Evolutionary conservation across 2,329 filamentous ascomycete genomes (phyloP).

Genomic region (Penicillium crustosum): DNA sequence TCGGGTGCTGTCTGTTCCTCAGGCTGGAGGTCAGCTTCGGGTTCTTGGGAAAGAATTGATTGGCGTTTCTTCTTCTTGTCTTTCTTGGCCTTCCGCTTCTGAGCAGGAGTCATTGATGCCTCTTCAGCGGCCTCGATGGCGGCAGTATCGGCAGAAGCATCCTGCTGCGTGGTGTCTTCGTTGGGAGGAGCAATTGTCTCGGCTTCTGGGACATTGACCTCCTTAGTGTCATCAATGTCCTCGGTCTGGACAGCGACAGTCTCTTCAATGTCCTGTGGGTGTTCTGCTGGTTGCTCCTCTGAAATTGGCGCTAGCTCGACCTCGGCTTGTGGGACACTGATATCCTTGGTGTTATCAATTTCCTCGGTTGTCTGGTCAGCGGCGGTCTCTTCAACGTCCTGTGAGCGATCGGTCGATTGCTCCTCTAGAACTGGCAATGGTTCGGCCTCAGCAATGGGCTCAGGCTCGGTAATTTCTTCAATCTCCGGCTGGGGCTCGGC

Average conservation of each 20-base stretch:
- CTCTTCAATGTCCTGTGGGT: constrained; percentile 2
- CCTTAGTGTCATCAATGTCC: neutral
- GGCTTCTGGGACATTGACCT: neutral
- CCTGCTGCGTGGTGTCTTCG: neutral
- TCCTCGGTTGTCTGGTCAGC: neutral
- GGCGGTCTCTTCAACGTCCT: constrained; percentile 2
- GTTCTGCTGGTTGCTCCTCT: constrained; percentile 5
- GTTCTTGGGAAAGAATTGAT: constrained; percentile 16
- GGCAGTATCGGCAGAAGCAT: neutral
- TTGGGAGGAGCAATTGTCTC: neutral
- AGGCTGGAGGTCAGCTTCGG: neutral
- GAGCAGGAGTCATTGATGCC: neutral
- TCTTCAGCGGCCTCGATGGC: neutral
- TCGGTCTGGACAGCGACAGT: neutral
- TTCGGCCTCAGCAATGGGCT: constrained; percentile 6
- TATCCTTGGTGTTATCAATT: neutral
- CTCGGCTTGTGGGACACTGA: neutral
- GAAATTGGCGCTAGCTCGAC: constrained; percentile 1
- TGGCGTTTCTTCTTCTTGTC: constrained; percentile 29
- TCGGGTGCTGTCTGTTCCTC: constrained; percentile 1
- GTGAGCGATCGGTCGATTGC: neutral
- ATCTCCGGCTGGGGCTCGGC: constrained; percentile 5
- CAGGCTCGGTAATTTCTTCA: constrained; percentile 3
- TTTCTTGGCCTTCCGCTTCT: constrained; percentile 27
- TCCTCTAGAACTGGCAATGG: neutral